Conservation (phyloP, 768 basidiomycete genomes). For the Infundibulicybe gibba region DNA sequence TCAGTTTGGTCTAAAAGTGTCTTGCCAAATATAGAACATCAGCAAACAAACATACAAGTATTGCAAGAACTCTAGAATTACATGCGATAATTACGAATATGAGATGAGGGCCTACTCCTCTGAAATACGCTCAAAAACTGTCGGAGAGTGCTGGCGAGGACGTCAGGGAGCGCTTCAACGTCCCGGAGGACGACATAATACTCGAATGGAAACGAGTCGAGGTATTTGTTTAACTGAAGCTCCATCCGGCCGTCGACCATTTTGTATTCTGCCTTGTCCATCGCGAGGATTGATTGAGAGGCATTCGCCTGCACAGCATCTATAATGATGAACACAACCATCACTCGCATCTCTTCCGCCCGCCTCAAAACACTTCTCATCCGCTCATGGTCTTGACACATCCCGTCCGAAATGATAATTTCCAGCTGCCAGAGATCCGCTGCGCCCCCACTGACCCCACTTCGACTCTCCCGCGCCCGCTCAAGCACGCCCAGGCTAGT, state of each 20-base stretch:
- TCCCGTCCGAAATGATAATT: constrained; percentile 98
- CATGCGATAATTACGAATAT: not conserved
- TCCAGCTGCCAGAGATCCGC: constrained; percentile 95
- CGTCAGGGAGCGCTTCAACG: constrained; percentile 89
- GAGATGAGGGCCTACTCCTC: constrained; percentile 47
- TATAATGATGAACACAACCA: constrained; percentile 95
- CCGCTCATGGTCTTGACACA: constrained; percentile 92
- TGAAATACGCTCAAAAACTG: constrained; percentile 89
- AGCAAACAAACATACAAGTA: no score
- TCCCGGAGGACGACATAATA: constrained; percentile 92
- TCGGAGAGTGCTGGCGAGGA: constrained; percentile 81
- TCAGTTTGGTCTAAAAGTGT: no score
- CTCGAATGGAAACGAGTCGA: constrained; percentile 97
- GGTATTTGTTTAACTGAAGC: constrained; percentile 81
- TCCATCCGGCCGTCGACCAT: constrained; percentile 79
- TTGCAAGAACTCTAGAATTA: no score
- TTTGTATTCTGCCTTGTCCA: constrained; percentile 90
- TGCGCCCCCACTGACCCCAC: constrained; percentile 57
- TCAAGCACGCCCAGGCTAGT: constrained; percentile 72
- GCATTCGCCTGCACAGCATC: constrained; percentile 39
- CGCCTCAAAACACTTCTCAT: constrained; percentile 76
- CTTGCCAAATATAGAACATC: no score
- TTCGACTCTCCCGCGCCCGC: constrained; percentile 66
- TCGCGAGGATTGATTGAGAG: constrained; percentile 83
- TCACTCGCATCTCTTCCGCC: constrained; percentile 86